phyloP scores from a whole-genome alignment of 2,329 filamentous ascomycete genomes.

The Alternaria conjuncta region DNA sequence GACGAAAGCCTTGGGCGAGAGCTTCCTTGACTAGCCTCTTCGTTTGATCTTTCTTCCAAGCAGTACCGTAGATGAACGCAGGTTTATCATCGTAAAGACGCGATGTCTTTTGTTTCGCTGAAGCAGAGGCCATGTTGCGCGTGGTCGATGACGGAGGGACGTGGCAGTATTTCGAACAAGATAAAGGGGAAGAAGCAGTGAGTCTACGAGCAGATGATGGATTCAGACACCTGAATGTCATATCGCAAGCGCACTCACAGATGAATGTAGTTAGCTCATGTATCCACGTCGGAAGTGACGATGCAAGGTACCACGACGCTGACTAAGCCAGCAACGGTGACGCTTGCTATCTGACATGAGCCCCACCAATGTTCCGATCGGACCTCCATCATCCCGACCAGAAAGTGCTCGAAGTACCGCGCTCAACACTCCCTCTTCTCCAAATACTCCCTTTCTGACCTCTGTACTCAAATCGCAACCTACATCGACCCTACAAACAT shows the following conservation, averaged over 20 bases:
- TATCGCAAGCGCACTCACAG: no score
- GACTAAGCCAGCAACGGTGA: slow-evolving; percentile 15
- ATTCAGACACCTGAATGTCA: no score
- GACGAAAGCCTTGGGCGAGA: slow-evolving; percentile 71
- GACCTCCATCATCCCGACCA: slow-evolving; percentile 14
- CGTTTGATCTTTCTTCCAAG: slow-evolving; percentile 80
- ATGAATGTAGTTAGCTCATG: no score
- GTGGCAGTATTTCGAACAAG: neutral
- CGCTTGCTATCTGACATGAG: neutral
- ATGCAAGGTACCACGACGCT: slow-evolving; percentile 3
- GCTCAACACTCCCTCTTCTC: neutral
- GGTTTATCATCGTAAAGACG: slow-evolving; percentile 22
- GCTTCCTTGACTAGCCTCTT: slow-evolving; percentile 72
- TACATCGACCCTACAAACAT: no score
- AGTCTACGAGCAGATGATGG: no score
- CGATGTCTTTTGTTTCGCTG: slow-evolving; percentile 13
- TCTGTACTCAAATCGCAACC: neutral
- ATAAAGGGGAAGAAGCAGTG: neutral
- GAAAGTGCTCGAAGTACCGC: slow-evolving; percentile 19
- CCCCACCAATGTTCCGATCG: slow-evolving; percentile 23
- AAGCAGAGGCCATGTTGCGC: slow-evolving; percentile 29
- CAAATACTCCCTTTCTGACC: neutral
- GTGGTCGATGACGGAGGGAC: neutral
- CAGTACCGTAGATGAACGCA: slow-evolving; percentile 75
- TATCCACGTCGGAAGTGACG: neutral